A percentile compares a stretch with the other conserved stretches of the same genome.
Evolutionary conservation across 1,284 basidiomycete genomes (phyloP).

Genomic region (Taiwanofungus camphoratus): DNA sequence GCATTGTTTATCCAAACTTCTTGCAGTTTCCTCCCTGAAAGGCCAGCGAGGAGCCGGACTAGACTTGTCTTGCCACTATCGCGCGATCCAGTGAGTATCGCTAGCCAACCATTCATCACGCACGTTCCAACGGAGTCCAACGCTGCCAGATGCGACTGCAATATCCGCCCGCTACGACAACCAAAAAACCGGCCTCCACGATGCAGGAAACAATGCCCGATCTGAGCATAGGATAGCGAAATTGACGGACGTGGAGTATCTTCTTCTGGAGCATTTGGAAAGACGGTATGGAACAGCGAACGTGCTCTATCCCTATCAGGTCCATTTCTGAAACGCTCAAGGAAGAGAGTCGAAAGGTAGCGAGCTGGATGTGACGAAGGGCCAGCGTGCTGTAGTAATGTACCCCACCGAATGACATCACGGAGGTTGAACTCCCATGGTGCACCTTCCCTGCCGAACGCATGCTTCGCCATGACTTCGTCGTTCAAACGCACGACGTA

Average conservation of each 20-base stretch:
- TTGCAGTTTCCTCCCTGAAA: conserved; percentile 64
- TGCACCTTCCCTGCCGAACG: conserved; percentile 79
- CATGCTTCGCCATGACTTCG: conserved; percentile 60
- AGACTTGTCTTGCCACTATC: conserved; percentile 80
- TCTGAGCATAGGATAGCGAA: conserved; percentile 49
- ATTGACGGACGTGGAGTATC: conserved; percentile 40
- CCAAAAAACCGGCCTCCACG: conserved; percentile 41
- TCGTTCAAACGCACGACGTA: conserved; percentile 78
- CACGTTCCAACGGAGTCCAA: conserved; percentile 78
- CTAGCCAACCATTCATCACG: conserved; percentile 79
- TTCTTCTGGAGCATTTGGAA: conserved; percentile 35
- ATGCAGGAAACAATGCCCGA: conserved; percentile 60
- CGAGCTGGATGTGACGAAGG: conserved; percentile 51
- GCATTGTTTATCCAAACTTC: conserved; percentile 83
- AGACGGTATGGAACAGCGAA: conserved; percentile 58
- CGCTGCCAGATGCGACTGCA: conserved; percentile 61
- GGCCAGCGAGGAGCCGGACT: conserved; percentile 66
- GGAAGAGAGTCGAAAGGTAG: conserved; percentile 70
- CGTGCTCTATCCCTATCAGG: conserved; percentile 62
- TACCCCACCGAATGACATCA: conserved; percentile 90
- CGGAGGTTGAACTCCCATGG: conserved; percentile 99
- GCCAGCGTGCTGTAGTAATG: conserved; percentile 41
- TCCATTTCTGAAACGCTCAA: conserved; percentile 79
- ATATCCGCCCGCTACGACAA: conserved; percentile 41
- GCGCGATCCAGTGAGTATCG: conserved; percentile 79